Evolutionary conservation across 2,329 filamentous ascomycete genomes (phyloP), one percentile per base, ranked within the genome.

Genomic region (Fusarium sp.): DNA sequence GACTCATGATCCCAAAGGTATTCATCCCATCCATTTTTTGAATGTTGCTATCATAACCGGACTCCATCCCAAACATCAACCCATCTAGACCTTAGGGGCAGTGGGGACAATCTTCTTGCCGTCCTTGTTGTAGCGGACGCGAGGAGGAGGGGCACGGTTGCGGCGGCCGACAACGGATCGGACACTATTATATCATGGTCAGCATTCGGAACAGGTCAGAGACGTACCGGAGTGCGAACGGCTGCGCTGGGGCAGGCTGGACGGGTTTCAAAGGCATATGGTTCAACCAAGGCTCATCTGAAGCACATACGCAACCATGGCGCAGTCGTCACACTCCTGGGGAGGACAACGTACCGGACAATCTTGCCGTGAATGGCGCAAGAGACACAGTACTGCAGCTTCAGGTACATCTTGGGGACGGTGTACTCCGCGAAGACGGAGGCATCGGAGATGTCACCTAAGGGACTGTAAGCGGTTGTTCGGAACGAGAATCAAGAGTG

Each of bases 321-420:
- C 78, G 81, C 78, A 86, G 86, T 87, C 86, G 85, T 87, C 85
- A 84, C 77, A 80, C 85, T 84, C 84, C 82, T 78, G 73, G 79
- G 80, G 79, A 85, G 82, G 82, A 79, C 79, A 83, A 89, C 94
- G 85, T 96, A 98, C 95, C 96, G 95, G 85, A 99, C 96, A 84
- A 99, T 99, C 92, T 99, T 99, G 90, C 96, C 96, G 90, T 99
- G 96, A 77, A 99, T 99, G 81, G 96, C 96, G 87, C 96, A 99
- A 85, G 95, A 98, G 82, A 99, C 96, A 85, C 96, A 99, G 93
- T 99, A 99, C 89, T 99, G 96, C 84, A 99, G 92, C 92, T 99
- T 99, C 87, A 99, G 89, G 93, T 99, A 99, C 96, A 99, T 99
- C 93, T 99, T 99, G 86, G 96, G 96, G 81, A 99, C 95, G 78